phyloP scores from a whole-genome alignment of 176 grass and related monocot species.

The Avena eriantha region DNA sequence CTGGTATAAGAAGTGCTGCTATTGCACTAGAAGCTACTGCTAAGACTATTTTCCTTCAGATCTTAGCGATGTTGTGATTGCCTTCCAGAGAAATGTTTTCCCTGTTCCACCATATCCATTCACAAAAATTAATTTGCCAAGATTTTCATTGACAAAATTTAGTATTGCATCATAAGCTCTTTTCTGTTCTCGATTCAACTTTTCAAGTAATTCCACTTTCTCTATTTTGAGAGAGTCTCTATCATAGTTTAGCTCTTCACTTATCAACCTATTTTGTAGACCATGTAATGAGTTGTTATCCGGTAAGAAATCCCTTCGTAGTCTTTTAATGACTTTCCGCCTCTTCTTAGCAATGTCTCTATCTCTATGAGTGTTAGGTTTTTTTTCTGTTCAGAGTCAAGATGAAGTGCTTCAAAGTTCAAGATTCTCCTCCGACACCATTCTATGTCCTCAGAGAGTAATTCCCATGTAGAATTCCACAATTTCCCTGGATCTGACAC shows the following conservation, averaged over 20 bases:
- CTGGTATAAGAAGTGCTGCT: neutral
- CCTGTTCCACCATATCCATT: neutral
- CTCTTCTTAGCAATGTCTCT: neutral
- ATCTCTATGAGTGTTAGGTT: neutral
- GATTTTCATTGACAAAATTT: neutral
- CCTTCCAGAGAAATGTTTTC: slow-evolving; percentile 21
- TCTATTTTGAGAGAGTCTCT: neutral
- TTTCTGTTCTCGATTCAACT: slow-evolving; percentile 13
- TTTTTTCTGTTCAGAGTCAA: neutral
- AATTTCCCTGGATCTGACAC: neutral
- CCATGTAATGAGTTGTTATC: neutral
- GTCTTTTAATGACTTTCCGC: neutral
- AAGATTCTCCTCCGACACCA: neutral
- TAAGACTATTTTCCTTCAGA: neutral
- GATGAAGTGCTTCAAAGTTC: neutral
- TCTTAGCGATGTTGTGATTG: neutral
- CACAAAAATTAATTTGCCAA: slow-evolving; percentile 8
- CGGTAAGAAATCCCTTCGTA: slow-evolving; percentile 9
- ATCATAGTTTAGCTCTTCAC: slow-evolving; percentile 25
- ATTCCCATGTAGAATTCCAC: slow-evolving; percentile 15
- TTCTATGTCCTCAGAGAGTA: slow-evolving; percentile 33
- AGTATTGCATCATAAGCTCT: slow-evolving; percentile 3
- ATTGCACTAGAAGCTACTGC: neutral
- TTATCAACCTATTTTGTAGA: slow-evolving; percentile 14
- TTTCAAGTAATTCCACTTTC: neutral